These are phyloP conservation scores for Tubosaeta brunneosetosa DNA, from an alignment of 768 basidiomycete species.

Conservation along the genomic window DNA sequence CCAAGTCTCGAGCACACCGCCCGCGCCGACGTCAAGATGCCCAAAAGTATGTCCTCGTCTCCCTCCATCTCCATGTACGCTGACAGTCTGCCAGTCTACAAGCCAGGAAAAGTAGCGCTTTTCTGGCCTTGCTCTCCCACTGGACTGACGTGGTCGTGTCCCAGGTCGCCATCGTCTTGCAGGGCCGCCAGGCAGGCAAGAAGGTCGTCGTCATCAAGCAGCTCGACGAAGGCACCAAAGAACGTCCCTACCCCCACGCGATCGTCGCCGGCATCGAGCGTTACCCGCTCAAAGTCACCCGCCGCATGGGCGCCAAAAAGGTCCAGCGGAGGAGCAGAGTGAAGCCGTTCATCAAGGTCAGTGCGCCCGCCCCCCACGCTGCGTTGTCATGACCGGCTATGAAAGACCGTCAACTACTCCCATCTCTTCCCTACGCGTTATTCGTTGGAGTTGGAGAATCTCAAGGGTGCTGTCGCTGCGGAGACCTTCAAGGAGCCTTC, in stretches of 20 bases:
- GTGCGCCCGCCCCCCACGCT: constrained; percentile 15
- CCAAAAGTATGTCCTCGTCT: constrained; percentile 31
- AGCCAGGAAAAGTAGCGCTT: constrained; percentile 81
- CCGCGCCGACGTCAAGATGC: constrained; percentile 39
- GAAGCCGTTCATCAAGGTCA: constrained; percentile 99
- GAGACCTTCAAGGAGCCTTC: constrained; percentile 98
- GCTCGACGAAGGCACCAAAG: constrained; percentile 94
- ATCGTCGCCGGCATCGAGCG: constrained; percentile 98
- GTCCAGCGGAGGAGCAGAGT: constrained; percentile 89
- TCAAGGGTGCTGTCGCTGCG: constrained; percentile 78
- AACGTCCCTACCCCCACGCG: constrained; percentile 94
- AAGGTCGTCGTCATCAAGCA: constrained; percentile 99
- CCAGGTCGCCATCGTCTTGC: constrained; percentile 93
- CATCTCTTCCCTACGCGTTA: constrained; percentile 99
- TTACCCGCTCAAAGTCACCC: constrained; percentile 96
- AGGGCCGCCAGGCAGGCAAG: constrained; percentile 98
- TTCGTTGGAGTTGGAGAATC: constrained; percentile 89
- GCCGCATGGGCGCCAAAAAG: constrained; percentile 96
- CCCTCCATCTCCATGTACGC: constrained; percentile 1
- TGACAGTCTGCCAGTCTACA: constrained; percentile 60
- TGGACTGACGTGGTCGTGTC: neutral
- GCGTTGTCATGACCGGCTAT: neutral
- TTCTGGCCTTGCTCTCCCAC: neutral
- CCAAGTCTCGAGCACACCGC: constrained; percentile 23
- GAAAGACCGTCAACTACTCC: constrained; percentile 91